These are phyloP conservation scores for Trametes cinnabarina DNA, from an alignment of 768 basidiomycete species.

Conservation along the genomic window DNA sequence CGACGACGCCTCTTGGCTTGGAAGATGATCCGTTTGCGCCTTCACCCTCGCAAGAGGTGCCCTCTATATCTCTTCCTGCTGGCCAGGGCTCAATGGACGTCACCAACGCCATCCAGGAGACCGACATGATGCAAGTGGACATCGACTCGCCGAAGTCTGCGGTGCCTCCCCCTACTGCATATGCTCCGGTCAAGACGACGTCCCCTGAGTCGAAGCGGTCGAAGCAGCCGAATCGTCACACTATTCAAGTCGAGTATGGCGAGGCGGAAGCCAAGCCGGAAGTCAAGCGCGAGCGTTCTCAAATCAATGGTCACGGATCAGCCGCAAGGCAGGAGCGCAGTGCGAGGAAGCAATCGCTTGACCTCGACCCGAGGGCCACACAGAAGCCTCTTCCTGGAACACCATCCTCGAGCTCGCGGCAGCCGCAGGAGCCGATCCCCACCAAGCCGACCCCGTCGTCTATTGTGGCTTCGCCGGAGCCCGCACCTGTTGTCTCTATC, in stretches of 20 bases:
- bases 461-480: slow-evolving; percentile 6
- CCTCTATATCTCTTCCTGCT: slow-evolving; percentile 18
- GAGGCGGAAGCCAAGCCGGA: slow-evolving; percentile 41
- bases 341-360: slow-evolving; percentile 21
- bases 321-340: slow-evolving; percentile 7
- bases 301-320: slow-evolving; percentile 3
- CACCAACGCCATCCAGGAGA: slow-evolving; percentile 4
- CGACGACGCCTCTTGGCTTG: slow-evolving; percentile 37
- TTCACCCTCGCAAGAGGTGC: slow-evolving; percentile 31
- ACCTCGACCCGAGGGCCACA: slow-evolving; percentile 8
- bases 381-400: slow-evolving; percentile 34
- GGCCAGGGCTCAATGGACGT: background rate
- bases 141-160: slow-evolving; percentile 10
- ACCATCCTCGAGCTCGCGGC: slow-evolving; percentile 13
- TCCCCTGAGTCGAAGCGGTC: slow-evolving; percentile 46
- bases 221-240: slow-evolving; percentile 72
- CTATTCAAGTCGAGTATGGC: slow-evolving; percentile 96
- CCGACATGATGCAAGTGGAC: slow-evolving; percentile 14
- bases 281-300: slow-evolving; percentile 13
- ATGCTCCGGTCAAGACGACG: slow-evolving; percentile 38
- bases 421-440: slow-evolving; percentile 14
- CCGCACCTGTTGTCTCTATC: slow-evolving; percentile 31
- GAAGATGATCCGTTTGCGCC: slow-evolving; percentile 78
- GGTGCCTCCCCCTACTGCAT: slow-evolving; percentile 10
- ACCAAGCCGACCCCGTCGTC: slow-evolving; percentile 2